phyloP scores from a whole-genome alignment of 169 alveolate species.

The Prorocentrum cordatum region DNA sequence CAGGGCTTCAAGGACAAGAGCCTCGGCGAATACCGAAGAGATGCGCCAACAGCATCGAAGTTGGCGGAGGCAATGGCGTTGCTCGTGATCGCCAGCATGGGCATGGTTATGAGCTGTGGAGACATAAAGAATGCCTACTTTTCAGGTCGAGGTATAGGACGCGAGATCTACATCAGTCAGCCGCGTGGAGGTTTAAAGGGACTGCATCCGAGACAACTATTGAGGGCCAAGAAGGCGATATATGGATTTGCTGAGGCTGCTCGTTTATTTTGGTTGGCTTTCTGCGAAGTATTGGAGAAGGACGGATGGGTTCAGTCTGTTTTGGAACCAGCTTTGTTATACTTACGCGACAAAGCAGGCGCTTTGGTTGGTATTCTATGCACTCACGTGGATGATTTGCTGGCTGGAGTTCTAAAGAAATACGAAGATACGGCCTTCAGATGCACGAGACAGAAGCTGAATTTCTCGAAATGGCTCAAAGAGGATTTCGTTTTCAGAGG shows the following conservation, averaged over 20 bases:
- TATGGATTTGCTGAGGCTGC: neutral
- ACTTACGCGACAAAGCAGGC: neutral
- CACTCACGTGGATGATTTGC: neutral
- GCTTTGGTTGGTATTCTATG: neutral
- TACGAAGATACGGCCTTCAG: neutral
- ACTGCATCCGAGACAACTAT: neutral
- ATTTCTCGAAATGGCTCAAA: neutral
- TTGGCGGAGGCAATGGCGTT: neutral
- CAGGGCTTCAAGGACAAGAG: neutral
- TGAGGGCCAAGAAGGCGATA: slow-evolving; percentile 3
- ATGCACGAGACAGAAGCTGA: too few relatives aligned
- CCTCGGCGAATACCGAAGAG: neutral
- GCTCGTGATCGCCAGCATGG: neutral
- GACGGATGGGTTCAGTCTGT: neutral
- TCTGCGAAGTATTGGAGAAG: neutral
- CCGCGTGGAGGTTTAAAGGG: neutral
- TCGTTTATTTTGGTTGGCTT: neutral
- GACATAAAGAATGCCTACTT: neutral
- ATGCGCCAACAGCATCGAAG: neutral
- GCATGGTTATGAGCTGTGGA: neutral
- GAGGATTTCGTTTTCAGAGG: neutral
- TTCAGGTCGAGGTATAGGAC: neutral
- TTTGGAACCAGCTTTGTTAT: neutral
- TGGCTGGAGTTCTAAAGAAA: neutral
- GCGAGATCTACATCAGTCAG: neutral